Evolutionary conservation across 345 rosid species (phyloP), one percentile per base, ranked within the genome.

Genomic region (Zanthoxylum bungeanum): DNA sequence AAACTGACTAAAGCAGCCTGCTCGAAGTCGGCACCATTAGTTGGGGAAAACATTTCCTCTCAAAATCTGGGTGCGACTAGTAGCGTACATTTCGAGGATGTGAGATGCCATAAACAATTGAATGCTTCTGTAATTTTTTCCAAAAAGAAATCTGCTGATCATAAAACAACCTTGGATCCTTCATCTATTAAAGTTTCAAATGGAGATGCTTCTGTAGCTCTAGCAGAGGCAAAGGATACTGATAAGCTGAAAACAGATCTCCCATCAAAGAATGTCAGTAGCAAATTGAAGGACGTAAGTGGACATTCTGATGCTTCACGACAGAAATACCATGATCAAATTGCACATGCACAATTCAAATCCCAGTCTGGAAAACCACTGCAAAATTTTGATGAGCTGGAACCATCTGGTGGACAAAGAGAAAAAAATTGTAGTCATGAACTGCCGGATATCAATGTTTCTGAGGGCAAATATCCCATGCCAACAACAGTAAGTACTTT

Each of bases 131-230:
- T 77, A 72, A 66, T 73, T 73, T 64, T 80, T 76, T 77, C 85
- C 64, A 88, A 76, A 70, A 90, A 85, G 79, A 93, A 84, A 78
- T 84, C 74, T 58, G 79, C 76, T 69, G 97, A 82, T 73, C 37
- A 77, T 79, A 85, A 67, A 81, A 72, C 56, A 56, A 68, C 71
- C 21, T 58, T 76, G 81, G 89, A 80, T 73, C 71, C 83, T 33
- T 71, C 85, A 57, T 72, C 81, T 71, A 68, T 76, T 16, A 80
- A 81, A 75, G 80, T 76, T 69, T 71, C 79, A 58, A 80, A 87
- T 79, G 87, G 81, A 2, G 83, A 79, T 78, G 75, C 69, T 61
- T 81, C 85, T 36, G 52, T 76, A 52, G 71, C 82, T 66, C 5
- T 77, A 57, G 80, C 76, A 34, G 82, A 85, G 74, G 79, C 66